phyloP scores from a whole-genome alignment of 2,329 filamentous ascomycete species.

The Cryphonectria carpinicola region DNA sequence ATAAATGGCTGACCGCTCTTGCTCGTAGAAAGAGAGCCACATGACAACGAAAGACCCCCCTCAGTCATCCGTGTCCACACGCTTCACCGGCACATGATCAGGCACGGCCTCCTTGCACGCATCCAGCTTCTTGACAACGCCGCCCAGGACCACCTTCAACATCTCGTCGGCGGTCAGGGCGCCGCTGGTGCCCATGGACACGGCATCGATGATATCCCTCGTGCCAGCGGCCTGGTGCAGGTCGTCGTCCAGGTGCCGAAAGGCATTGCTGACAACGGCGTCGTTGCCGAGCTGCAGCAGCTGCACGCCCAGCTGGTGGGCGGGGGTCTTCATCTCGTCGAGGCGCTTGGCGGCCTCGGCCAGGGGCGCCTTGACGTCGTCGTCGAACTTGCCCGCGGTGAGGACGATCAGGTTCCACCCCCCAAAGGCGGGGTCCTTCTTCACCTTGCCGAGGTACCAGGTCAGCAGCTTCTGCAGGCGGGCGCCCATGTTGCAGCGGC shows the following conservation, averaged over 20 bases:
- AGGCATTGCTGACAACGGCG: constrained; percentile 20
- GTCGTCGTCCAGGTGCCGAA: constrained; percentile 32
- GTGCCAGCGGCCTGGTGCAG: constrained; percentile 28
- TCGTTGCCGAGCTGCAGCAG: constrained; percentile 30
- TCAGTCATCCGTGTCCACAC: constrained; percentile 19
- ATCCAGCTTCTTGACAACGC: constrained; percentile 31
- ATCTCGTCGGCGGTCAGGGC: constrained; percentile 27
- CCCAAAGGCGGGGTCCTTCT: constrained; percentile 32
- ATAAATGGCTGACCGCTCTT: not conserved
- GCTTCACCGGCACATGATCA: constrained; percentile 19
- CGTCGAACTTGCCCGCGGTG: constrained; percentile 32
- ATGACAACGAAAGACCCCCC: not conserved
- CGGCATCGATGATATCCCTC: constrained; percentile 29
- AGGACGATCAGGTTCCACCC: constrained; percentile 36
- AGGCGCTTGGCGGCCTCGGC: constrained; percentile 27
- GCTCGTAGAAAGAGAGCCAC: not conserved
- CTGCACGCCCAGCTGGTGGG: constrained; percentile 31
- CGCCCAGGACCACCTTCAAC: constrained; percentile 31
- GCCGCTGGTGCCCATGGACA: constrained; percentile 16
- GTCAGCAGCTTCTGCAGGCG: constrained; percentile 33
- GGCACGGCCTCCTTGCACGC: constrained; percentile 22
- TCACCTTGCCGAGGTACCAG: constrained; percentile 36
- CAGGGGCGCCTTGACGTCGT: constrained; percentile 29
- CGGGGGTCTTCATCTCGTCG: constrained; percentile 28
- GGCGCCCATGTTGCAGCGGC: constrained; percentile 34